Percentiles rank a stretch among this genome's conserved stretches.
Evolutionary conservation across 352 stramenopile genomes (phyloP).

Genomic region (Globisporangium nunn): DNA sequence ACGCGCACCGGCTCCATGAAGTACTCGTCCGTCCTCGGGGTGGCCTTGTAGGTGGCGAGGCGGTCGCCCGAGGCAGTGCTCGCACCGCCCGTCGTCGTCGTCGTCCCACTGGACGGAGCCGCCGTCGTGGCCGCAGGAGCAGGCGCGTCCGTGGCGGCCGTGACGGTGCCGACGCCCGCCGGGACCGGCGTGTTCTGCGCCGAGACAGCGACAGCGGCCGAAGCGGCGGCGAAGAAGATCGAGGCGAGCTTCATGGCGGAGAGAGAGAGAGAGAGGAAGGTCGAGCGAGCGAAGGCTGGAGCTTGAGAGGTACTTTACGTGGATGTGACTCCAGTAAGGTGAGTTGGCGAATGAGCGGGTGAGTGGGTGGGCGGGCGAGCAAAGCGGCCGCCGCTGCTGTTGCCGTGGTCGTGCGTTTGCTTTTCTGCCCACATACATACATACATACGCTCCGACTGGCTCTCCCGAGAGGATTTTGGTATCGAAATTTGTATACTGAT

Average conservation of each 20-base stretch:
- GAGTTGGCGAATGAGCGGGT: slow-evolving; percentile 19
- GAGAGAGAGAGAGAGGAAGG: background rate
- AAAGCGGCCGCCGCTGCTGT: too few relatives aligned
- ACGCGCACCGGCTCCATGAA: slow-evolving; percentile 57
- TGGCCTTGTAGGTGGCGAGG: slow-evolving; percentile 1
- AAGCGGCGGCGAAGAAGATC: slow-evolving; percentile 13
- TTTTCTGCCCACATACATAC: too few relatives aligned
- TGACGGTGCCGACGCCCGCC: slow-evolving; percentile 1
- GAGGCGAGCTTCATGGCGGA: slow-evolving; percentile 22
- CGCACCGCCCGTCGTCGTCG: background rate
- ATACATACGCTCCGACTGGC: too few relatives aligned
- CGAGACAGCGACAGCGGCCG: slow-evolving; percentile 3
- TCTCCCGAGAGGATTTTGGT: too few relatives aligned
- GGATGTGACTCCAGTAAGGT: slow-evolving; percentile 18
- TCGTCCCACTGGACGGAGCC: background rate
- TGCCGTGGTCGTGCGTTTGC: too few relatives aligned
- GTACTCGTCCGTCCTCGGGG: slow-evolving; percentile 9
- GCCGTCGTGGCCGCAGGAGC: background rate
- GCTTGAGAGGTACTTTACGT: slow-evolving; percentile 16
- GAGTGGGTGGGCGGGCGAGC: too few relatives aligned
- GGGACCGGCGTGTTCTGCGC: slow-evolving; percentile 1
- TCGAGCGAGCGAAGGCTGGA: background rate
- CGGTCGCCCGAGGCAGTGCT: background rate
- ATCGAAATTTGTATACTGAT: too few relatives aligned
- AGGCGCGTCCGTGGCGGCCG: background rate